Evolutionary conservation across 73 alveolate genomes (phyloP).

Genomic region (Paramecium sexaurelia): DNA sequence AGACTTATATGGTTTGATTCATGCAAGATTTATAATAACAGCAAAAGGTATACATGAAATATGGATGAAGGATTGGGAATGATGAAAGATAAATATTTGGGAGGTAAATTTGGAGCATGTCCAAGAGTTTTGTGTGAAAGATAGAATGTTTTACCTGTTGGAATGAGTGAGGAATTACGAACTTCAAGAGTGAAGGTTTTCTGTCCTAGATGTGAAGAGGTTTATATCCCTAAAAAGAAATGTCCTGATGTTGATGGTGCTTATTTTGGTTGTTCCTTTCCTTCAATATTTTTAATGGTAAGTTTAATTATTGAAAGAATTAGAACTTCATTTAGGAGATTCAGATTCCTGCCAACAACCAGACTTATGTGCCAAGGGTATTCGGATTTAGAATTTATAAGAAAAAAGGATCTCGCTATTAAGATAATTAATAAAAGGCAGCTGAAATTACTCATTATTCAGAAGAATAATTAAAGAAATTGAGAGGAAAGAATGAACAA

Average conservation of each 20-base stretch:
- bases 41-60: conserved; percentile 81
- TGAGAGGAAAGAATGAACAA: conserved; percentile 65
- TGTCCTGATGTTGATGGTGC: conserved; percentile 95
- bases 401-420: conserved; percentile 88
- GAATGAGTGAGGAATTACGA: conserved; percentile 95
- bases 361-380: conserved; percentile 86
- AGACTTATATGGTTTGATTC: conserved; percentile 96
- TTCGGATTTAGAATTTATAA: conserved; percentile 91
- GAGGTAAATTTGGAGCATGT: conserved; percentile 96
- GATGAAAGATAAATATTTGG: conserved; percentile 94
- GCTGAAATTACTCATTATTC: conserved; percentile 66
- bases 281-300: conserved; percentile 73
- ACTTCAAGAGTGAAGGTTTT: conserved; percentile 96
- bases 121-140: conserved; percentile 97
- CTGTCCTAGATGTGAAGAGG: conserved; percentile 99
- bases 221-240: conserved; percentile 90
- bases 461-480: conserved; percentile 57
- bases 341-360: conserved; percentile 47
- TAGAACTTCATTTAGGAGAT: conserved; percentile 59
- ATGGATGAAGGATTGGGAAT: conserved; percentile 80
- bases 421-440: conserved; percentile 68
- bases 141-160: conserved; percentile 92
- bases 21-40: conserved; percentile 92
- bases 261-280: conserved; percentile 95
- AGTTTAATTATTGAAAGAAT: background rate